Base-by-base conservation (phyloP, 805 yeast genomes). In the Metschnikowia similis region DNA sequence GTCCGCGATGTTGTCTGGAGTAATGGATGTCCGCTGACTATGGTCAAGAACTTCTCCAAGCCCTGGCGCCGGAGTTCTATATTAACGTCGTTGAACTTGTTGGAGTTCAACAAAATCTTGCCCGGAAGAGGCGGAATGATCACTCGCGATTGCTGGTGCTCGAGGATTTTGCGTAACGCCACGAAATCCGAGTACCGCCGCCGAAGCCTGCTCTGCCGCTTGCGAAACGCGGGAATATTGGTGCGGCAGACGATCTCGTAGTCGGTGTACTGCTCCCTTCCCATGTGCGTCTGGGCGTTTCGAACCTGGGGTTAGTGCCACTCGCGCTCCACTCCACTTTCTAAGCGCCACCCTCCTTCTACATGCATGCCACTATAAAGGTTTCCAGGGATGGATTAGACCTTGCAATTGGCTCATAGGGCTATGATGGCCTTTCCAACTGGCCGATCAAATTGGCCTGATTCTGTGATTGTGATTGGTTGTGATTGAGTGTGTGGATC, bases 161-260 rank as follows among this genome's bases (percentile, higher is more conserved):
- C 88, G 39, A 92, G 69, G 34, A 87, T 78, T 50, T 81, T 84
- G 53, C 88, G 77, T 62, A 92, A 88, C 26, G 80, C 76, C 53
- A 87, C 98, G 66, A 92, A 92, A 62, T 94, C 98, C 40, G 90
- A 82, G 71, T 89, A 92, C 44, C 98, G 70, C 58, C 99, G 78
- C 53, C 97, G 81, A 6, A 90, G 96, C 31, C 75, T 69, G 30
- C 89, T 81, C 37, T 66, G 66, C 46, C 83, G 73, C 53, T 80
- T 77, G 54, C 80, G 80, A 69, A 94, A 92, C 2, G 90, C 84
- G 1, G 98, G 98, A 49, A 94, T 82, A 67, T 94, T 92, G 26
- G 97, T 92, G 47, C 90, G 76, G 65, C 97, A 89, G 8, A 87
- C 75, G 21, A 92, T 82, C 66, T 91, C 97, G 67, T 92, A 92